Percentiles rank a stretch among this genome's conserved stretches.
These are phyloP conservation scores for Pseudogymnoascus sp. DNA, from an alignment of 2,329 filamentous ascomycete genomes.

Conservation along the genomic window DNA sequence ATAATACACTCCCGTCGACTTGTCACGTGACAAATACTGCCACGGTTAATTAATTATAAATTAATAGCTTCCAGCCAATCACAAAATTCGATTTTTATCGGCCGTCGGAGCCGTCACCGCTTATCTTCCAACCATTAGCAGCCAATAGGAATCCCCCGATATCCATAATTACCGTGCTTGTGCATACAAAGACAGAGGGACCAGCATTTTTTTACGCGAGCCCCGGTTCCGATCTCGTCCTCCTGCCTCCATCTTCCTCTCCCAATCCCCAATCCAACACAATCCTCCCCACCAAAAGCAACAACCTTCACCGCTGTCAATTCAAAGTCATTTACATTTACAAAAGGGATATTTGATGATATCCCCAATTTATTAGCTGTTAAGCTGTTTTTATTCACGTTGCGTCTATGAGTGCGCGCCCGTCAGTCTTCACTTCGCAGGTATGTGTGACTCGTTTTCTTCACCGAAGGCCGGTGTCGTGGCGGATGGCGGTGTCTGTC, in stretches of 20 bases:
- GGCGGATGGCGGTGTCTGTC: neutral
- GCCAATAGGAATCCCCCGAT: neutral
- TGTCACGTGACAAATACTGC: no score
- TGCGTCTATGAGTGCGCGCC: conserved; percentile 67
- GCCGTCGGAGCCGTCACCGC: neutral
- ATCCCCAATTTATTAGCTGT: conserved; percentile 1
- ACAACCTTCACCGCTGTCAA: neutral
- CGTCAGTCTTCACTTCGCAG: conserved; percentile 81
- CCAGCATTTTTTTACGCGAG: conserved; percentile 7
- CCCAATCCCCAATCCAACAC: conserved; percentile 3
- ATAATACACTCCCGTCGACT: neutral
- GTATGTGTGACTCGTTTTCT: conserved; percentile 38
- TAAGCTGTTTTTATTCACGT: neutral
- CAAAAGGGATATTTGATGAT: neutral
- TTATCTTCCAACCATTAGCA: neutral
- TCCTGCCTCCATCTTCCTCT: conserved; percentile 1
- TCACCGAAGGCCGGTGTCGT: neutral
- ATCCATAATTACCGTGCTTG: conserved; percentile 2
- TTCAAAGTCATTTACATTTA: neutral
- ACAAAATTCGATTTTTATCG: neutral
- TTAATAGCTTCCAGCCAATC: neutral
- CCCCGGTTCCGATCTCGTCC: neutral
- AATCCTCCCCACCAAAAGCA: neutral
- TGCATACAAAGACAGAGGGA: neutral
- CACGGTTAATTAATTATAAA: neutral